A percentile compares a stretch with the other conserved stretches of the same genome.
Evolutionary conservation across 495 filamentous ascomycete species (phyloP).

Genomic region (Penicillium taxi): DNA sequence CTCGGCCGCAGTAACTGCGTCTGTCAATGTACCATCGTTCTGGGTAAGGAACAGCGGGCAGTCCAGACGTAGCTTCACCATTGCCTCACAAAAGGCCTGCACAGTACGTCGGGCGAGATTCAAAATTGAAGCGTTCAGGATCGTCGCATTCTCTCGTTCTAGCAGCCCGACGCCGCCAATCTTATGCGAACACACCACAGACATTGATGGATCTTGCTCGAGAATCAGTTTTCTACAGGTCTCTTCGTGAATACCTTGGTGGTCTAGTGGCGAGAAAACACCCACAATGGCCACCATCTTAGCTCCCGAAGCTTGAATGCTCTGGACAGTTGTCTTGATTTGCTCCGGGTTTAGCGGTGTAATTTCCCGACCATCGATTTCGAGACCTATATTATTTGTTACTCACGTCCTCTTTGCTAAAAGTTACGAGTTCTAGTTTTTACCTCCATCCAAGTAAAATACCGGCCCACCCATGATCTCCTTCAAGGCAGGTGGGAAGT

Average conservation of each 20-base stretch:
- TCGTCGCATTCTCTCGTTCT: conserved; percentile 47
- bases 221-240: conserved; percentile 14
- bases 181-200: conserved; percentile 30
- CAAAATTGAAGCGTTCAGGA: conserved; percentile 46
- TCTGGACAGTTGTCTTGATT: conserved; percentile 20
- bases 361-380: conserved; percentile 35
- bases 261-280: conserved; percentile 31
- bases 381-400: conserved; percentile 16
- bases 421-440: not conserved
- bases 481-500: conserved; percentile 29
- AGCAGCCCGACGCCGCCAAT: conserved; percentile 42
- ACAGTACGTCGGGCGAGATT: conserved; percentile 37
- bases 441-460: conserved; percentile 32
- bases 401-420: too few species aligned
- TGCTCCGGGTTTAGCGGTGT: conserved; percentile 17
- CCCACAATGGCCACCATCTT: conserved; percentile 29
- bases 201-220: conserved; percentile 15
- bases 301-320: conserved; percentile 24
- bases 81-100: conserved; percentile 35
- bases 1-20: conserved; percentile 34
- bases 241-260: conserved; percentile 19
- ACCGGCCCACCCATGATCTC: conserved; percentile 28
- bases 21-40: conserved; percentile 46
- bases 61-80: conserved; percentile 29
- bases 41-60: conserved; percentile 46